phyloP scores from a whole-genome alignment of 192 early-diverging fungal species.

The Diversispora eburnea region DNA sequence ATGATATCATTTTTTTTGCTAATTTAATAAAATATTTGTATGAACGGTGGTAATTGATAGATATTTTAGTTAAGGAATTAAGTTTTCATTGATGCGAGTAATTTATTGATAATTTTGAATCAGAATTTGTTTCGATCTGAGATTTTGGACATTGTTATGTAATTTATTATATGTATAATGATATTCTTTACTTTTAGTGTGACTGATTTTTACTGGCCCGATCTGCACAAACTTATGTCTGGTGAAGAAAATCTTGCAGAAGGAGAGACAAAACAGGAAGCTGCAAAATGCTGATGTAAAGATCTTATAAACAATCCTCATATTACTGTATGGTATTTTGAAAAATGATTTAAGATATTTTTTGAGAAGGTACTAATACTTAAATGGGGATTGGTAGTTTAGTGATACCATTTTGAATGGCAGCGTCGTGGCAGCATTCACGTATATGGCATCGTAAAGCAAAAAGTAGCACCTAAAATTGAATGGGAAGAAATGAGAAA shows the following conservation, averaged over 20 bases:
- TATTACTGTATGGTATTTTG: conserved; percentile 15
- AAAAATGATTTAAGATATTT: not conserved
- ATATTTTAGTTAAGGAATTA: too few relatives aligned
- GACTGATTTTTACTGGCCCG: not conserved
- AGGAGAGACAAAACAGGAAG: not conserved
- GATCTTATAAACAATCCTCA: not conserved
- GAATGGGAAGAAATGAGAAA: conserved; percentile 8
- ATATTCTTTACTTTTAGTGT: conserved; percentile 8
- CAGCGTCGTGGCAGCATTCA: not conserved
- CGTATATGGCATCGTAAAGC: not conserved
- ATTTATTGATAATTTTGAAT: too few relatives aligned
- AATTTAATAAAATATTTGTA: too few relatives aligned
- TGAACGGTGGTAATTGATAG: too few relatives aligned
- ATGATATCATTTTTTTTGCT: too few relatives aligned
- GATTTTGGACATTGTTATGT: too few relatives aligned
- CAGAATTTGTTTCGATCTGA: too few relatives aligned
- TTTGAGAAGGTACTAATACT: not conserved
- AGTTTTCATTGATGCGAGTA: too few relatives aligned
- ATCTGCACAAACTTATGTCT: conserved; percentile 6
- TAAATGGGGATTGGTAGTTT: conserved; percentile 1
- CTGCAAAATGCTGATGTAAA: not conserved
- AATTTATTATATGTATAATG: too few relatives aligned
- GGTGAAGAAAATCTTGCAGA: not conserved
- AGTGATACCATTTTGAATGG: not conserved
- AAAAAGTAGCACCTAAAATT: conserved; percentile 13